Evolutionary conservation across 1,284 basidiomycete genomes (phyloP).

Genomic region (Ganoderma lucidum): DNA sequence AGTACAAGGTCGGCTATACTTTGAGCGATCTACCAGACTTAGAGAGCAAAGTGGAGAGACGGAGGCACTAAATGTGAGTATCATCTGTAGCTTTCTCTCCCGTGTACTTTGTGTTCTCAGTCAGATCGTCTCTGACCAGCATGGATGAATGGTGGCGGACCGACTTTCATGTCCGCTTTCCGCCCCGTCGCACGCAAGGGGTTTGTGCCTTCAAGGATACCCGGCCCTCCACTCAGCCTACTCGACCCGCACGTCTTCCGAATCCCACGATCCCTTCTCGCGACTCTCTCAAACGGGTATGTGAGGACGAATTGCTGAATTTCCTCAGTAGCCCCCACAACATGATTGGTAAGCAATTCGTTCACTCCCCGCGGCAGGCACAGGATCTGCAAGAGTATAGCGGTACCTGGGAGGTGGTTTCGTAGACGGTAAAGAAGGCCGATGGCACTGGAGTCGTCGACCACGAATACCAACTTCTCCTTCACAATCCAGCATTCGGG

Average conservation of each 20-base stretch:
- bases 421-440: conserved; percentile 14
- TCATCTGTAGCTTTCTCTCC: background rate
- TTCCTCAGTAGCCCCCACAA: background rate
- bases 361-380: background rate
- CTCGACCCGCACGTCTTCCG: background rate
- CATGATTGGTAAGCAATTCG: background rate
- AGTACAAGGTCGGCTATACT: background rate
- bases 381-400: conserved; percentile 11
- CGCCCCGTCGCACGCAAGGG: background rate
- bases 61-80: background rate
- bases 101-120: background rate
- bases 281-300: background rate
- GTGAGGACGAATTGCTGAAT: background rate
- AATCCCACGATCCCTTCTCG: background rate
- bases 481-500: conserved; percentile 5
- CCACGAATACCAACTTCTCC: conserved; percentile 17
- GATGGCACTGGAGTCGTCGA: conserved; percentile 8
- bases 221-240: background rate
- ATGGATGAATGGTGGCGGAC: background rate
- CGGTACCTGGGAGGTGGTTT: conserved; percentile 18
- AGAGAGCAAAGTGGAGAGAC: background rate
- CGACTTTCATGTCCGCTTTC: background rate
- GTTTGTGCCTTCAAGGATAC: background rate
- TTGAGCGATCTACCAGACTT: background rate
- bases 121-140: background rate